These are phyloP conservation scores for Microbotryum intermedium DNA, from an alignment of 1,284 basidiomycete species.

Conservation along the genomic window DNA sequence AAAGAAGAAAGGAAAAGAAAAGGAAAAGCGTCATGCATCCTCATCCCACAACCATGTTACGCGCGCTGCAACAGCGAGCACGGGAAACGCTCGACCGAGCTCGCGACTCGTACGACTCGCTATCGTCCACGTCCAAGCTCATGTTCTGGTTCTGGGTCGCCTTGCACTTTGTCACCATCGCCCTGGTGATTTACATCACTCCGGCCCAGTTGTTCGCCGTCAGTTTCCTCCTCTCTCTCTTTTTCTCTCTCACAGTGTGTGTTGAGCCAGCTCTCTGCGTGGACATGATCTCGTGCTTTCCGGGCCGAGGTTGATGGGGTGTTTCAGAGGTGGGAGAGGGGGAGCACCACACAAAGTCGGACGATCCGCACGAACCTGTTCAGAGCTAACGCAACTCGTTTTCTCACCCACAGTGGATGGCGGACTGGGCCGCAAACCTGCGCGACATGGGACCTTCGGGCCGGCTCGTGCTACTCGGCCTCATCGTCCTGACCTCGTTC, in stretches of 20 bases:
- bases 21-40: too few relatives aligned
- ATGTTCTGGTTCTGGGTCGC: conserved; percentile 15
- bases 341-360: background rate
- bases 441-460: conserved; percentile 51
- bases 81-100: background rate
- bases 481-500: conserved; percentile 54
- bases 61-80: too few relatives aligned
- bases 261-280: background rate
- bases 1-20: too few relatives aligned
- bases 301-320: too few relatives aligned
- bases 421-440: conserved; percentile 57
- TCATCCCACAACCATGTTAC: too few relatives aligned
- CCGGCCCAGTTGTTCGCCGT: conserved; percentile 49
- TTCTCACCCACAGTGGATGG: conserved; percentile 49
- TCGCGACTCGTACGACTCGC: background rate
- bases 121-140: background rate
- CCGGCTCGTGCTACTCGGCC: conserved; percentile 45
- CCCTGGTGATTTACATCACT: conserved; percentile 48
- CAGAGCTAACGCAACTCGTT: background rate
- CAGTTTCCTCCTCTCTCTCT: background rate
- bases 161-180: conserved; percentile 19
- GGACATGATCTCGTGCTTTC: background rate
- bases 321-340: background rate
- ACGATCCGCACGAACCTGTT: background rate
- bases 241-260: too few relatives aligned